Evolutionary conservation across 1,284 basidiomycete species (phyloP).

Genomic region (Fomes fomentarius): DNA sequence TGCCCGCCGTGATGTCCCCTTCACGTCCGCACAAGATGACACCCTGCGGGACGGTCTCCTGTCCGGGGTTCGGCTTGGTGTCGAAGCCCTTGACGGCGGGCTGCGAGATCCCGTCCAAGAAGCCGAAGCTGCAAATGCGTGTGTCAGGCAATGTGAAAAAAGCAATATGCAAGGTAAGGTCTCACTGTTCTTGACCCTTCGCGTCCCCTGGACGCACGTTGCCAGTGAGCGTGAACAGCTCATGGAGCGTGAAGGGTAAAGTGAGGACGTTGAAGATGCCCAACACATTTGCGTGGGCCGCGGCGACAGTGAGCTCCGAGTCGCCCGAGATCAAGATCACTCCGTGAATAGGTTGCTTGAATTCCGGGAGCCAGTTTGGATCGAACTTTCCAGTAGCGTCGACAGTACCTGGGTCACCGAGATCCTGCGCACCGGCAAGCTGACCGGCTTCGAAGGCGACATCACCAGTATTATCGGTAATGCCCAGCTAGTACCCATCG

Average conservation of each 20-base stretch:
- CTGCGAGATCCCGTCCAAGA: slow-evolving; percentile 45
- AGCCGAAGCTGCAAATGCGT: slow-evolving; percentile 46
- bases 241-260: slow-evolving; percentile 33
- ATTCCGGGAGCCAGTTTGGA: slow-evolving; percentile 37
- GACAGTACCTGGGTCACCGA: slow-evolving; percentile 27
- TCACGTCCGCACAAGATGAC: slow-evolving; percentile 38
- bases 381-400: slow-evolving; percentile 28
- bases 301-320: slow-evolving; percentile 24
- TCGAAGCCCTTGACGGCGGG: slow-evolving; percentile 41
- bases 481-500: slow-evolving; percentile 28
- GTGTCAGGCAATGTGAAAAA: too few relatives aligned
- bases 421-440: slow-evolving; percentile 28
- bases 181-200: slow-evolving; percentile 39
- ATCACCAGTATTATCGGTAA: slow-evolving; percentile 40
- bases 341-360: slow-evolving; percentile 40
- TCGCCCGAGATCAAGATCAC: slow-evolving; percentile 41
- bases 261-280: slow-evolving; percentile 21
- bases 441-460: slow-evolving; percentile 37
- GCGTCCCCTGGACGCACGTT: slow-evolving; percentile 37
- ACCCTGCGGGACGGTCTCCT: slow-evolving; percentile 36
- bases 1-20: slow-evolving; percentile 30
- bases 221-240: slow-evolving; percentile 35
- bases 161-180: too few relatives aligned
- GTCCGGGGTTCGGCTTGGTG: slow-evolving; percentile 37
- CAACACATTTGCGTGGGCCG: slow-evolving; percentile 10